Conservation (phyloP, 371 early-diverging fungal genomes). For the Mortierella sp. region DNA sequence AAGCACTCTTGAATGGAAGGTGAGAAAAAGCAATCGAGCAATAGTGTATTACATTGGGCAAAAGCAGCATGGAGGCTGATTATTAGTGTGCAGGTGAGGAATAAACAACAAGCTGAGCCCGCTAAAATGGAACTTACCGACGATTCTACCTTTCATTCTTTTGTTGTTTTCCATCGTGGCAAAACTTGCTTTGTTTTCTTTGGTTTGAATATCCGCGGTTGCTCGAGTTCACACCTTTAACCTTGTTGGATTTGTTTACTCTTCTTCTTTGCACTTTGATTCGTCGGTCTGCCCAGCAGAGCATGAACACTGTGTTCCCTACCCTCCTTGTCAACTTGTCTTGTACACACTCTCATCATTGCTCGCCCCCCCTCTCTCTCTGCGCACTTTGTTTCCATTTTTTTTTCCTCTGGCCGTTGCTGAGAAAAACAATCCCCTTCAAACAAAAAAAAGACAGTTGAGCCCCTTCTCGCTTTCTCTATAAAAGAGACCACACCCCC, state of each 20-base stretch:
- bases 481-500: conserved; percentile 16
- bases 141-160: neutral
- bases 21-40: neutral
- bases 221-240: neutral
- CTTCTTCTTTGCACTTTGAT: neutral
- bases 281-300: neutral
- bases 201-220: neutral
- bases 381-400: neutral
- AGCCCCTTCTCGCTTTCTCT: neutral
- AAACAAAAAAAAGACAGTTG: neutral
- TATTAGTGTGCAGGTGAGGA: neutral
- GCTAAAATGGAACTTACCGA: neutral
- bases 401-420: neutral
- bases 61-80: neutral
- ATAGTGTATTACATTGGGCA: neutral
- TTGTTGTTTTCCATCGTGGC: neutral
- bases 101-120: neutral
- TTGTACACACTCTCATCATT: neutral
- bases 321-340: neutral
- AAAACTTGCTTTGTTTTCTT: neutral
- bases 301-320: neutral
- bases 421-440: conserved; percentile 7
- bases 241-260: neutral
- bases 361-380: neutral
- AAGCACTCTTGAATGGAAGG: neutral